Base-by-base conservation (phyloP, 441 rosid species). In the Pelargonium myrrhifolium region DNA sequence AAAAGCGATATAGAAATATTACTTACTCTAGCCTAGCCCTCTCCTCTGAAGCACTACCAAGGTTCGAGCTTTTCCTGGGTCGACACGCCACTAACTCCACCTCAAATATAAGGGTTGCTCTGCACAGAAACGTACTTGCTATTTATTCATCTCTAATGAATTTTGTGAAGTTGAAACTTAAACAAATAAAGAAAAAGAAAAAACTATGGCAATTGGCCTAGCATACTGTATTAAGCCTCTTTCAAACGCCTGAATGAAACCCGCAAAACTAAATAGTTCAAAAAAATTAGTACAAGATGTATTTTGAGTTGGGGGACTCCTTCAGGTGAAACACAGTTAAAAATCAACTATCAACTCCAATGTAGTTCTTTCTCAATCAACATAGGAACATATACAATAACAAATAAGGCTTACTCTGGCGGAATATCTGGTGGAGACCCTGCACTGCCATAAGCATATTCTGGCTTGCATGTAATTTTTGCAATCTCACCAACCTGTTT, bases 361-460 rank as follows among this genome's bases (percentile, higher is more conserved):
- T 18, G n/a, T 47, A 47, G 55, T 47, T 47, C 6, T 47, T 47
- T 47, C 15, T 12, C 3, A 3, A 5, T 47, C 5, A 47, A 47
- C 17, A 14, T 47, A 14, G 14, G 6, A 31, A 31, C 6, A 31
- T 31, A 47, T 1, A n/a, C 3, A 47, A 14, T 14, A 51, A 51
- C 8, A 6, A 51, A 15, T 6, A 4, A 63, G 17, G 4, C 76
- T 71, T 89, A 91, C 99, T 83, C 69, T 0, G 99, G 85, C 63
- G 97, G 97, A 71, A 94, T 83, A 68, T 89, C 97, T 0, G 97
- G 97, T 56, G 94, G 89, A 72, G 96, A 89, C 28, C 96, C 99
- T n/a, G 83, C 83, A 63, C 82, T 79, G 45, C 99, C 96, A 68
- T 89, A 91, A 39, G 96, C 97, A 79, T 91, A 89, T 40, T 91